Base-by-base conservation (phyloP, 352 stramenopile genomes). In the Saprolegnia parasitica region DNA sequence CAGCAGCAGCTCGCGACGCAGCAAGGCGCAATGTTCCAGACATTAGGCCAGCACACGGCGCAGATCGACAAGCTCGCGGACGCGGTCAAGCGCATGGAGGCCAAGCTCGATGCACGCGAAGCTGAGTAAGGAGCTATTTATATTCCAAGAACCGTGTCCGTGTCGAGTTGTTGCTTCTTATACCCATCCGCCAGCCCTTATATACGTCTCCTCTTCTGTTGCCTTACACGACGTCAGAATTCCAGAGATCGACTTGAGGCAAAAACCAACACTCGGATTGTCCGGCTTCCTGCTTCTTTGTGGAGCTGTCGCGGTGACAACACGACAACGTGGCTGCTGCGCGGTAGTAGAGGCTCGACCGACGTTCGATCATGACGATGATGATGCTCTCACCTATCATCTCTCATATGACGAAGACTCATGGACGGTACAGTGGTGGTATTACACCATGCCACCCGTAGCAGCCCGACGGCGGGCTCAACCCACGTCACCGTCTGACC, bases 1-100 rank as follows among this genome's bases (percentile, higher is more conserved):
- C 86, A 95, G 78, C 86, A 95, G 78, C 86, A 95, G 74, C 81
- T 95, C 79, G 84, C 86, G 81, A 91, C 83, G 82, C 86, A 94
- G 72, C 86, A 92, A 73, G 86, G 86, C 75, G 86, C 84, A 39
- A 95, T 95, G 86, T 95, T 95, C 75, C 86, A 95, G 77, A 91
- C 84, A 87, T 76, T 95, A 86, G 83, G 86, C 71, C 86, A 95
- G 78, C 86, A 95, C 76, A 95, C 86, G 71, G 81, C 82, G 76
- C 82, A 95, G 74, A 95, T 95, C 66, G 86, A 95, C 81, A 89
- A 90, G 75, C 80, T 95, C 70, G 81, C 86, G 71, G 86, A 73
- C 24, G 86, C 86, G 56, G 91, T 95, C 81, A 85, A 86, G 79
- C 81, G 86, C 74, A 95, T 95, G 86, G 86, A 95, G 74, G 86